Evolutionary conservation across 306 rosid species (phyloP), one percentile per base, ranked within the genome.

Genomic region (Senna tora): DNA sequence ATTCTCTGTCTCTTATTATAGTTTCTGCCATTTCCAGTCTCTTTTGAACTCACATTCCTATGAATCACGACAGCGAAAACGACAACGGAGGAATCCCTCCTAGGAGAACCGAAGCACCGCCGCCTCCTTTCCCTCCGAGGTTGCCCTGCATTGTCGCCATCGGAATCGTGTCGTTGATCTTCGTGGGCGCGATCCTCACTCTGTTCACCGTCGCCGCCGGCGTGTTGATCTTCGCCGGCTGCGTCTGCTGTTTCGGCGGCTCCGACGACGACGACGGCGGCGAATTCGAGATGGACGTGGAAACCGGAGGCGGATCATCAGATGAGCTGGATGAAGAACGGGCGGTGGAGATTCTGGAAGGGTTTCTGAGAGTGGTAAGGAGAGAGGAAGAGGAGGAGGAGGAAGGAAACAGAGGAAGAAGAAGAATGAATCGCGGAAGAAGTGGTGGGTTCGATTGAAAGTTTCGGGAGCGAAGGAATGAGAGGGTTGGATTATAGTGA

Each of bases 81-180:
- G 30, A 53, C 28, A 65, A 15, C 7, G 25, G 51, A 20, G n/a
- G n/a, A n/a, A n/a, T n/a, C n/a, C n/a, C 5, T 2, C n/a, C 30
- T 3, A 25, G 2, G 15, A 43, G 41, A 66, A 46, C 16, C 12
- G 41, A 57, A 6, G 56, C 25, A 30, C 6, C 55, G 3, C 1
- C 68, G 16, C 61, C 74, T 22, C 74, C 80, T 57, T 58, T 60
- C 2, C 80, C 75, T 68, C 64, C 71, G 19, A 0, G 20, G 0
- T 1, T 43, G 32, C 17, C 64, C 47, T 76, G 7, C 71, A n/a
- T 76, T 11, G 17, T 16, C 20, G 63, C 80, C 43, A 54, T 69
- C 17, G 42, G 58, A 15, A 39, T 13, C 5, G 12, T 36, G 28
- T 11, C 28, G 22, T 43, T 60, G 52, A 13, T 60, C 19, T 42